Evolutionary conservation across 1,284 basidiomycete species (phyloP).

Genomic region (Marasmius tenuissimus): DNA sequence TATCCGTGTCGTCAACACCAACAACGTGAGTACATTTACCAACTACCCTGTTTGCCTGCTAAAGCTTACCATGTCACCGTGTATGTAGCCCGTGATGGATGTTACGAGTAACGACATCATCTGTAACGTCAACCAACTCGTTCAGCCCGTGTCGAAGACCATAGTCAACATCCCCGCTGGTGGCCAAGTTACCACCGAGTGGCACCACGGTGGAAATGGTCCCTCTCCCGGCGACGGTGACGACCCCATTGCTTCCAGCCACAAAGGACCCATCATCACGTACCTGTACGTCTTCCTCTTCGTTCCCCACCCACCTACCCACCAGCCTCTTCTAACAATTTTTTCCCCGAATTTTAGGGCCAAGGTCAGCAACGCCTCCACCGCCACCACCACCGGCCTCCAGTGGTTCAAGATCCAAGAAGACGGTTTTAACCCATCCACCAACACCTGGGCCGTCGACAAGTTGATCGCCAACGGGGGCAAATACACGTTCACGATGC

Average conservation of each 20-base stretch:
- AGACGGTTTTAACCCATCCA: constrained; percentile 37
- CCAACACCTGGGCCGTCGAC: constrained; percentile 46
- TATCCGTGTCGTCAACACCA: constrained; percentile 37
- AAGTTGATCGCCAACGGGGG: constrained; percentile 51
- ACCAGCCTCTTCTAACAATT: neutral
- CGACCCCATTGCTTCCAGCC: constrained; percentile 53
- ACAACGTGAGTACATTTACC: constrained; percentile 36
- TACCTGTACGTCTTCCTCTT: constrained; percentile 40
- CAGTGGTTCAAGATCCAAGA: constrained; percentile 44
- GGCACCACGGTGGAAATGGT: constrained; percentile 49
- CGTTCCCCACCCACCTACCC: neutral
- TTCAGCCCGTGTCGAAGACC: constrained; percentile 47
- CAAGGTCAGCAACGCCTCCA: constrained; percentile 39
- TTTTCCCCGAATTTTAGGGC: constrained; percentile 29
- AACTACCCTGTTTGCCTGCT: neutral
- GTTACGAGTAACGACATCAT: constrained; percentile 57
- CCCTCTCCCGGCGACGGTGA: constrained; percentile 42
- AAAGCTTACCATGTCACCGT: neutral
- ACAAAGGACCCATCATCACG: constrained; percentile 54
- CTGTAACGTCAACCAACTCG: constrained; percentile 62
- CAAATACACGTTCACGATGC: constrained; percentile 52
- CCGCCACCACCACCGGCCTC: constrained; percentile 40
- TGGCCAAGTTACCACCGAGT: constrained; percentile 51
- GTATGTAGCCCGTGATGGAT: constrained; percentile 46
- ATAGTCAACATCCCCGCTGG: constrained; percentile 54